These are phyloP conservation scores for Spongospora subterranea DNA, from an alignment of 208 protist genomes.

Conservation along the genomic window DNA sequence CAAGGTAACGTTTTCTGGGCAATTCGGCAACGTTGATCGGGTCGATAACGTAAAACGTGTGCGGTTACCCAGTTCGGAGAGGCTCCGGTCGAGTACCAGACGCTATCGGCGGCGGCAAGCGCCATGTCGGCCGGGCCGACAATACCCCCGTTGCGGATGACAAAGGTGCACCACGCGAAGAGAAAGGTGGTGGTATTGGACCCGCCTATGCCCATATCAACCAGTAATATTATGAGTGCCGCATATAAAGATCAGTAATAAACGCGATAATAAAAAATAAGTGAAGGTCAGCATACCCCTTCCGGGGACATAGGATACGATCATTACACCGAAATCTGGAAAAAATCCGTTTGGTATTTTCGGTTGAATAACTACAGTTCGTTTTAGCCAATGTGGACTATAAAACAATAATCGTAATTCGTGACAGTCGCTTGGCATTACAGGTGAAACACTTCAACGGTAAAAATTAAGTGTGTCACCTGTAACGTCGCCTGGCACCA, in stretches of 20 bases:
- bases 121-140: neutral
- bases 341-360: too few relatives aligned
- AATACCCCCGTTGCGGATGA: neutral
- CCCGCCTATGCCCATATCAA: neutral
- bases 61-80: neutral
- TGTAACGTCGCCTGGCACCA: too few relatives aligned
- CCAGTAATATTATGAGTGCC: neutral
- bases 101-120: neutral
- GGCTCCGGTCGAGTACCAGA: neutral
- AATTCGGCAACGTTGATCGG: neutral
- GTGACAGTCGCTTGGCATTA: too few relatives aligned
- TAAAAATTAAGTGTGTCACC: too few relatives aligned
- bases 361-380: too few relatives aligned
- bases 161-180: neutral
- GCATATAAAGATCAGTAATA: neutral
- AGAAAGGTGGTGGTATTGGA: neutral
- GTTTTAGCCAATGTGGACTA: too few relatives aligned
- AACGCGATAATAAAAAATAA: too few relatives aligned
- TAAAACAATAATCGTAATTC: too few relatives aligned
- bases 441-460: too few relatives aligned
- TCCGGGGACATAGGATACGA: too few relatives aligned
- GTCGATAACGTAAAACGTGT: neutral
- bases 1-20: neutral
- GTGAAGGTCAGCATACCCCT: too few relatives aligned
- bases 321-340: too few relatives aligned